phyloP scores from a whole-genome alignment of 306 rosid species.

The Trichosanthes truncata region DNA sequence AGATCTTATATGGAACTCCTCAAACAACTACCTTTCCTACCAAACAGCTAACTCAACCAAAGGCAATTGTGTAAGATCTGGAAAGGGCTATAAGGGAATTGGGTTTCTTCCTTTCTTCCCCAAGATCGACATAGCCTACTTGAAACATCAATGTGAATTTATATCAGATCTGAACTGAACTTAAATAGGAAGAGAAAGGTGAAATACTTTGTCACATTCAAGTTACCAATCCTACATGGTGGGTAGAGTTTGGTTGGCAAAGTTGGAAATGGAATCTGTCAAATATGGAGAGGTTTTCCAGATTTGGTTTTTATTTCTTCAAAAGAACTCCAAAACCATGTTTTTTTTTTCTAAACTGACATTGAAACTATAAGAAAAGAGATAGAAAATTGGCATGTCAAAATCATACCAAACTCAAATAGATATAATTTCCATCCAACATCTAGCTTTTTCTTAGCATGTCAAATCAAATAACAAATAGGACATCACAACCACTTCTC shows the following conservation, averaged over 20 bases:
- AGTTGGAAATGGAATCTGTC: not conserved
- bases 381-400: conserved; percentile 6
- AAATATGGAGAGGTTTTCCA: not conserved
- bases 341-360: not conserved
- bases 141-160: not conserved
- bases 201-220: not conserved
- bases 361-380: not conserved
- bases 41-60: not conserved
- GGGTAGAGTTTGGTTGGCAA: not conserved
- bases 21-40: not conserved
- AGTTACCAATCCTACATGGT: not conserved
- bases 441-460: not conserved
- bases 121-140: not conserved
- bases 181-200: not conserved
- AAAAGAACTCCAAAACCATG: not conserved
- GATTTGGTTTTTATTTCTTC: not conserved
- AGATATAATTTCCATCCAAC: not conserved
- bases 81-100: not conserved
- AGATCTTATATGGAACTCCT: not conserved
- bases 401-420: conserved; percentile 10
- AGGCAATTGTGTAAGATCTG: not conserved
- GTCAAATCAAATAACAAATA: conserved; percentile 5
- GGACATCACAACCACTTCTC: conserved; percentile 10
- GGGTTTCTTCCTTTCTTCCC: not conserved
- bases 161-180: not conserved